Evolutionary conservation across 2,329 filamentous ascomycete species (phyloP), one percentile per base, ranked within the genome.

Genomic region (Hymenoscyphus fructigenus): DNA sequence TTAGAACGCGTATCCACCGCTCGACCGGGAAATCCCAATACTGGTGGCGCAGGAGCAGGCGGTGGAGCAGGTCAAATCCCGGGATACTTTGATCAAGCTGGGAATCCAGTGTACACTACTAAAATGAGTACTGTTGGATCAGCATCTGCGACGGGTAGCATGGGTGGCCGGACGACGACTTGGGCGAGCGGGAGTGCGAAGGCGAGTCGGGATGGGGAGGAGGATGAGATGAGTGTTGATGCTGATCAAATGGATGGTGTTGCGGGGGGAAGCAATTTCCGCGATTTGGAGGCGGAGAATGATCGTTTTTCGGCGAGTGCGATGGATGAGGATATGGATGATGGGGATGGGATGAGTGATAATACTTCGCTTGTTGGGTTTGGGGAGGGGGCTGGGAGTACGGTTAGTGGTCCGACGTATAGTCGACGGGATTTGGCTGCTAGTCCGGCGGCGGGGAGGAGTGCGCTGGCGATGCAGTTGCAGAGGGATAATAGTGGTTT

Each of bases 101-200:
- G 90, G 32, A 89, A 88, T 74, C 91, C 82, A 70, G 87, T 80
- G 72, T 83, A 67, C 69, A 84, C 81, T 67, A 94, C 81, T 79
- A 92, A 84, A 87, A 95, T 88, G 79, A 95, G 91, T 80, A 98
- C 94, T 0, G 93, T 97, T 28, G 94, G 94, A 65, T 92, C 90
- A 58, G 94, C 94, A 32, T 94, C 91, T 70, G 94, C 93, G 1
- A 97, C 93, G 0, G 91, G 90, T 64, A 93, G 90, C 70, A 82
- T 89, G 15, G 89, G 88, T 57, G 89, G 86, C 15, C 83, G 87
- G 65, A 75, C 74, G 1, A 89, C 77, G 1, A 80, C 87, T 2
- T 90, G 88, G 88, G 86, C 87, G n/a, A 85, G 83, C 67, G 84
- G 85, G 36, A 89, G 86, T 73, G 80, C 75, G 17, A 78, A 76